A percentile compares a stretch with the other conserved stretches of the same genome.
phyloP scores from a whole-genome alignment of 139 green algal species.

The Tetradesmus lagerheimii region DNA sequence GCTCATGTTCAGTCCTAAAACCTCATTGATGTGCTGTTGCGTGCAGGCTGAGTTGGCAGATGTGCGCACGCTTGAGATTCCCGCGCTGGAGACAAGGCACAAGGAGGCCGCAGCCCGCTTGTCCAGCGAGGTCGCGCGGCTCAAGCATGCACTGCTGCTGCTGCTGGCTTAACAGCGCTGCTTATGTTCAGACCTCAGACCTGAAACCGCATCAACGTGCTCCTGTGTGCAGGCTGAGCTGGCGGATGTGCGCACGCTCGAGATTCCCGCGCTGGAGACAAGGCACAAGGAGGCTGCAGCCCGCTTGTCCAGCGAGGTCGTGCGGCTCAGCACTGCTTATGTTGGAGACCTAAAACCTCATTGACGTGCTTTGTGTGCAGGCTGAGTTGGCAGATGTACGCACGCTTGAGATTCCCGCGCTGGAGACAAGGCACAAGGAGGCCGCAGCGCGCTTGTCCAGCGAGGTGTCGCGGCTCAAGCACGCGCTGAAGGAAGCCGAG shows the following conservation, averaged over 20 bases:
- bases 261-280: conserved; percentile 14
- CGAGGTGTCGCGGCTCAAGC: conserved; percentile 35
- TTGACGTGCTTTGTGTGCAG: too few relatives aligned
- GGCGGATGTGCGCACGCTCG: neutral
- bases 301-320: conserved; percentile 2
- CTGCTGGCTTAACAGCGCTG: too few relatives aligned
- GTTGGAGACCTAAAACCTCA: too few relatives aligned
- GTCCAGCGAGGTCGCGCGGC: neutral
- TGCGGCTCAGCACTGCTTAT: too few relatives aligned
- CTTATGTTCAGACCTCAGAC: too few relatives aligned
- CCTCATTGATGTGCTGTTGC: neutral
- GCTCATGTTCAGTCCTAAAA: too few relatives aligned
- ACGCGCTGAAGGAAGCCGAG: conserved; percentile 45
- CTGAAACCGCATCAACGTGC: too few relatives aligned
- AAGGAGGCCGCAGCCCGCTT: neutral
- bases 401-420: neutral
- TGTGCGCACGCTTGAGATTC: neutral
- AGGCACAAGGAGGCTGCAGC: conserved; percentile 12
- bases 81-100: conserved; percentile 17
- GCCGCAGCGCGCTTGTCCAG: neutral
- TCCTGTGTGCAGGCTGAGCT: conserved; percentile 44
- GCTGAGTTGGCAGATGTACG: conserved; percentile 17
- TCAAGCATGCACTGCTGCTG: neutral
- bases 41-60: conserved; percentile 19
- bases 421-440: conserved; percentile 33